These are phyloP conservation scores for Anisogramma anomala DNA, from an alignment of 2,329 filamentous ascomycete genomes.

Conservation along the genomic window DNA sequence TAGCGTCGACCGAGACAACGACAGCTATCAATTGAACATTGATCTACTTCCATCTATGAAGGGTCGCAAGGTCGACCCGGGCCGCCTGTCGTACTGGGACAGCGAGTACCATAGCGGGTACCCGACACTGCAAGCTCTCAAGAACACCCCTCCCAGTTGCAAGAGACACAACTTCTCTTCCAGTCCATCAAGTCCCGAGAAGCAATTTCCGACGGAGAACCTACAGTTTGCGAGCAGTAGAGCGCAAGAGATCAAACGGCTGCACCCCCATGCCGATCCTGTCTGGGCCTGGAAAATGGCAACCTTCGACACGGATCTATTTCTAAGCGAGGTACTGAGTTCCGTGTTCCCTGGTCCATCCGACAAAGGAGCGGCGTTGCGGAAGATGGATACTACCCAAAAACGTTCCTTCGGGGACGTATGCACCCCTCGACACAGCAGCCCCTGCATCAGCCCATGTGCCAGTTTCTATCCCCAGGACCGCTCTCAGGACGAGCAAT, in stretches of 20 bases:
- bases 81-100: constrained; percentile 12
- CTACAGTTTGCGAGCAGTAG: background rate
- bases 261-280: background rate
- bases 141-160: background rate
- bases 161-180: background rate
- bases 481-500: too few relatives aligned
- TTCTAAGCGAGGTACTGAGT: background rate
- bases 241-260: background rate
- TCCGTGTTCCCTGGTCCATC: background rate
- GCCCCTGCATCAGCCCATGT: too few relatives aligned
- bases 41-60: background rate
- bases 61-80: background rate
- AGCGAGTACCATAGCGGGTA: background rate
- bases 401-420: too few relatives aligned
- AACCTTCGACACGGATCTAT: constrained; percentile 1
- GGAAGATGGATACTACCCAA: too few relatives aligned
- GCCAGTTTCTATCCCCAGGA: too few relatives aligned
- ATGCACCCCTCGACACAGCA: too few relatives aligned
- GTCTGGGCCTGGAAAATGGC: constrained; percentile 1
- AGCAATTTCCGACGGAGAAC: background rate
- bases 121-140: background rate
- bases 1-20: too few relatives aligned
- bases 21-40: too few relatives aligned
- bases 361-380: too few relatives aligned
- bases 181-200: background rate